These are phyloP conservation scores for Cryptococcus sp. DNA, from an alignment of 1,284 basidiomycete species.

Conservation along the genomic window DNA sequence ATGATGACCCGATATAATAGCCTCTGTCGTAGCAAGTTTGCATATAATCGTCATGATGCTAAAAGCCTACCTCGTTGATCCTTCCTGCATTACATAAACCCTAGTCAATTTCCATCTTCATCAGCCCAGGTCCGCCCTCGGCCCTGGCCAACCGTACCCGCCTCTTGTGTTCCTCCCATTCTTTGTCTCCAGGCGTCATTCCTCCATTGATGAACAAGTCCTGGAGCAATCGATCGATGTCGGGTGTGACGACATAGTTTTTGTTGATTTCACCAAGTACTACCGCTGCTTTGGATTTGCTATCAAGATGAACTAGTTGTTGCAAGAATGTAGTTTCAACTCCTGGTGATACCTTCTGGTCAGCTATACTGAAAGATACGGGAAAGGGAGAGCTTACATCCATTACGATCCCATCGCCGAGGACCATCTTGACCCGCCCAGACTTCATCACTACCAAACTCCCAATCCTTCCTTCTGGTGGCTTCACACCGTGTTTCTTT, in stretches of 20 bases:
- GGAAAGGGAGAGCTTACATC: conserved; percentile 57
- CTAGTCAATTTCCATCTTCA: conserved; percentile 56
- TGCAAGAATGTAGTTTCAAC: conserved; percentile 86
- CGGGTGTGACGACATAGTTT: conserved; percentile 78
- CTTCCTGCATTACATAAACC: background rate
- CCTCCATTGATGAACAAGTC: conserved; percentile 56
- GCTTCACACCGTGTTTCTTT: conserved; percentile 32
- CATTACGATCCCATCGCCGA: conserved; percentile 71
- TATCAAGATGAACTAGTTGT: conserved; percentile 74
- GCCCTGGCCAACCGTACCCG: conserved; percentile 41
- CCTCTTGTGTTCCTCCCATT: conserved; percentile 50
- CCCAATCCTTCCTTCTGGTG: conserved; percentile 71
- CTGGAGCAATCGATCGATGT: conserved; percentile 71
- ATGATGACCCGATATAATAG: conserved; percentile 3
- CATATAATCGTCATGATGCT: background rate
- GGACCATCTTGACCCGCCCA: conserved; percentile 79
- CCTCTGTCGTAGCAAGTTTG: background rate
- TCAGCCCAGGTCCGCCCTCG: conserved; percentile 50
- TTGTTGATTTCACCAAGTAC: conserved; percentile 81
- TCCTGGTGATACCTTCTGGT: conserved; percentile 66
- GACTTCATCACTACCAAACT: conserved; percentile 75
- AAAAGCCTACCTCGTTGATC: background rate
- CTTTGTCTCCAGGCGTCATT: conserved; percentile 42
- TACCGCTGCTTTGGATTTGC: conserved; percentile 55
- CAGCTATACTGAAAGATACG: background rate